These are phyloP conservation scores for Moniliella sp. DNA, from an alignment of 1,284 basidiomycete species.

Conservation along the genomic window DNA sequence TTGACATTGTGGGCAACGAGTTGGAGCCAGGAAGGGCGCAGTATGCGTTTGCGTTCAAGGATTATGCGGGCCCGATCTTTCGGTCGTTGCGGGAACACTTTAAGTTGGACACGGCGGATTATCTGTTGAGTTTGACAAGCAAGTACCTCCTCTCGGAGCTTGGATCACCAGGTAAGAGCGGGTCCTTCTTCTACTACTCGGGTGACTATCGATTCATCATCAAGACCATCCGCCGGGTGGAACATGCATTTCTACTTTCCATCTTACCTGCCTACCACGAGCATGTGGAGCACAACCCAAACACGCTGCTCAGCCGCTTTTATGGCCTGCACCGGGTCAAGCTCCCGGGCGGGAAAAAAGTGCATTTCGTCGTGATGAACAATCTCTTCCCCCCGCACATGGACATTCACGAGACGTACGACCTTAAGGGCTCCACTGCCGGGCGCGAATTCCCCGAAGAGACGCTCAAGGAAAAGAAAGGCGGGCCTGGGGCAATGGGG, in stretches of 20 bases:
- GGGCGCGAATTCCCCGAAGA: slow-evolving; percentile 73
- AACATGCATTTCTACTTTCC: slow-evolving; percentile 73
- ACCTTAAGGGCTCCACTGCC: slow-evolving; percentile 78
- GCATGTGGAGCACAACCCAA: slow-evolving; percentile 72
- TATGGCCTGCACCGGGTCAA: slow-evolving; percentile 97
- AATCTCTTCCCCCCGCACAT: slow-evolving; percentile 89
- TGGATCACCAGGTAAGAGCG: slow-evolving; percentile 92
- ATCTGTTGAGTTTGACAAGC: slow-evolving; percentile 77
- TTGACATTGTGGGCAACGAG: slow-evolving; percentile 85
- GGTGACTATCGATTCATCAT: slow-evolving; percentile 98
- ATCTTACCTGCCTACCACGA: slow-evolving; percentile 69
- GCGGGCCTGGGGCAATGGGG: slow-evolving; percentile 53
- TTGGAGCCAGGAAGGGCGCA: slow-evolving; percentile 83
- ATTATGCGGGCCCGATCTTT: slow-evolving; percentile 95
- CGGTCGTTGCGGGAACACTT: slow-evolving; percentile 81
- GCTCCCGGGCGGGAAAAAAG: slow-evolving; percentile 73
- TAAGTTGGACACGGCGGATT: slow-evolving; percentile 85
- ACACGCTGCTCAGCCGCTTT: slow-evolving; percentile 76
- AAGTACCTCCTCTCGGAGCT: slow-evolving; percentile 95
- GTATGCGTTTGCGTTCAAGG: slow-evolving; percentile 97
- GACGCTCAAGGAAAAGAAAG: too few species aligned
- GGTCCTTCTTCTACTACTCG: slow-evolving; percentile 97
- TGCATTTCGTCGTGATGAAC: slow-evolving; percentile 99
- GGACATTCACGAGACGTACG: slow-evolving; percentile 91
- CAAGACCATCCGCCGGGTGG: slow-evolving; percentile 84